A percentile compares a stretch with the other conserved stretches of the same genome.
Conservation (phyloP, 1,139 yeast species). For the Keqinozyma sinolaborantium region DNA sequence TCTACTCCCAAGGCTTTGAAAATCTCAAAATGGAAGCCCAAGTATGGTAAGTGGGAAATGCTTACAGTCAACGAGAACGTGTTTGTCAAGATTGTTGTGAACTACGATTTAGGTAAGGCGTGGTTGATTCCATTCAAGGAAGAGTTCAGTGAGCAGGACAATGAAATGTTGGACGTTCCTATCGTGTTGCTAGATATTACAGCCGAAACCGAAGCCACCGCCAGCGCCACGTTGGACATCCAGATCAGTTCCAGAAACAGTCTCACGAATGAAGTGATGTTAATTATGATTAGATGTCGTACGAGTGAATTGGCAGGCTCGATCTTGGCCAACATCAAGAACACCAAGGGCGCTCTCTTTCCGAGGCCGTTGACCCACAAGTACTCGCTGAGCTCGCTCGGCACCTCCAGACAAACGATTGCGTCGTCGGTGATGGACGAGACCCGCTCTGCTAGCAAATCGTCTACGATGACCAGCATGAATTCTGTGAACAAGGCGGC, state of each 20-base stretch:
- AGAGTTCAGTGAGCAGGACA: conserved; percentile 26
- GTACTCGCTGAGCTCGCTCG: conserved; percentile 12
- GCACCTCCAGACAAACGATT: conserved; percentile 29
- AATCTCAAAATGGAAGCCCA: conserved; percentile 42
- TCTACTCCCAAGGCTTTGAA: conserved; percentile 34
- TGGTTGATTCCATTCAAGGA: conserved; percentile 45
- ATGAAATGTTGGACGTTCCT: conserved; percentile 35
- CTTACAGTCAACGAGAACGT: conserved; percentile 33
- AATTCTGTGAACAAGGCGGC: conserved; percentile 14
- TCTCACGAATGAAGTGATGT: conserved; percentile 24
- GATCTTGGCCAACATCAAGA: conserved; percentile 23
- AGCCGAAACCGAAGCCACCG: conserved; percentile 23
- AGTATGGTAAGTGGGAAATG: conserved; percentile 47
- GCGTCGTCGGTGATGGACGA: conserved; percentile 36
- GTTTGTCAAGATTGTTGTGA: conserved; percentile 36
- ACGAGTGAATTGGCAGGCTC: conserved; percentile 23
- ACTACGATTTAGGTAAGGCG: conserved; percentile 26
- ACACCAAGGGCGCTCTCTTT: conserved; percentile 22
- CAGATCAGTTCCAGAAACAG: conserved; percentile 33
- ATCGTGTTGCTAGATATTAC: conserved; percentile 31
- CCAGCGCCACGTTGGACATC: conserved; percentile 40
- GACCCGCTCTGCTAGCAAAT: conserved; percentile 19
- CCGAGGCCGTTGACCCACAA: conserved; percentile 14
- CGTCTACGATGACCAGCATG: conserved; percentile 36
- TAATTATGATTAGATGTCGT: conserved; percentile 34